Evolutionary conservation across 192 early-diverging fungal genomes (phyloP).

Genomic region (Linnemannia exigua): DNA sequence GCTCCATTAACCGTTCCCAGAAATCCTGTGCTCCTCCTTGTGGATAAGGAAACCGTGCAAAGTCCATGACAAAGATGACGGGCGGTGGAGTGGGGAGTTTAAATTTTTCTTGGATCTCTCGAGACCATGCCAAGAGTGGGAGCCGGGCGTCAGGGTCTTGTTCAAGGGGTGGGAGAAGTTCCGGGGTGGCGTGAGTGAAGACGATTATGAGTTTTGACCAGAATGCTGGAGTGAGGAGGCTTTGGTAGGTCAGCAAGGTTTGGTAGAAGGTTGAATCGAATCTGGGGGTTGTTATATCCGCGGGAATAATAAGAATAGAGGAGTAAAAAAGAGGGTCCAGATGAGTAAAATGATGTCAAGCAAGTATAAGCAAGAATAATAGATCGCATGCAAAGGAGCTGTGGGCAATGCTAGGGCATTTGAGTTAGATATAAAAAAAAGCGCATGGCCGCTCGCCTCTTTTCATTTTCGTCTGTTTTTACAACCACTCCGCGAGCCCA

Average conservation of each 20-base stretch:
- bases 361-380: neutral
- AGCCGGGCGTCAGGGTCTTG: constrained; percentile 24
- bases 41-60: constrained; percentile 44
- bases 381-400: neutral
- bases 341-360: neutral
- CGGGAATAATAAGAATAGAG: neutral
- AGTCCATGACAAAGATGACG: constrained; percentile 49
- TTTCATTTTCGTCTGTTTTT: neutral
- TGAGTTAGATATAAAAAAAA: neutral
- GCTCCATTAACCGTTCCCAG: constrained; percentile 52
- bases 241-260: constrained; percentile 45
- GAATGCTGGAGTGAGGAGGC: constrained; percentile 42
- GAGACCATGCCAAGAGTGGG: constrained; percentile 44
- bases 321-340: neutral
- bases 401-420: neutral
- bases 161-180: constrained; percentile 23
- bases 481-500: neutral
- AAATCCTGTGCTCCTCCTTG: constrained; percentile 50
- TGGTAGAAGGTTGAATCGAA: constrained; percentile 51
- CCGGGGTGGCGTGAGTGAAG: constrained; percentile 51
- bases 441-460: neutral
- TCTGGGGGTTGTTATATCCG: neutral
- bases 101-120: constrained; percentile 50
- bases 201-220: constrained; percentile 56
- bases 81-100: constrained; percentile 20